A percentile compares a stretch with the other conserved stretches of the same genome.
phyloP scores from a whole-genome alignment of 192 early-diverging fungal species.

The Coemansia sp. region DNA sequence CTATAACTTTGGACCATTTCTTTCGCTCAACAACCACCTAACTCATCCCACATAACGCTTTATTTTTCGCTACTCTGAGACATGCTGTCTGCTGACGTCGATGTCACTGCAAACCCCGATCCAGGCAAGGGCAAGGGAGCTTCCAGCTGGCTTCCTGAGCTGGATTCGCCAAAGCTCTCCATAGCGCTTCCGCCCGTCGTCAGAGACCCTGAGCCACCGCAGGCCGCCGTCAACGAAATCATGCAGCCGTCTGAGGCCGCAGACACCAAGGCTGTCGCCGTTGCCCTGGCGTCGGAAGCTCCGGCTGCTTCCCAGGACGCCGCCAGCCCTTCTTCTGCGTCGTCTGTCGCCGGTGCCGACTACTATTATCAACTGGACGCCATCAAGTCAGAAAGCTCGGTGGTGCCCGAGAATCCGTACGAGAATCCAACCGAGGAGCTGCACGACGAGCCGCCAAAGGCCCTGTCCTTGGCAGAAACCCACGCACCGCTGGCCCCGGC shows the following conservation, averaged over 20 bases:
- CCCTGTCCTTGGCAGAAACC: background rate
- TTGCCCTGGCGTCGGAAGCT: background rate
- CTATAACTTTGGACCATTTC: too few relatives aligned
- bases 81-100: conserved; percentile 30
- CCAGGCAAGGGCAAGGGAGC: background rate
- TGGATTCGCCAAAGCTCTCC: conserved; percentile 28
- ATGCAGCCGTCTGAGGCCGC: background rate
- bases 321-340: background rate
- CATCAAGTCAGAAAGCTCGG: background rate
- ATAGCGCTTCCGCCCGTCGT: conserved; percentile 24
- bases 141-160: conserved; percentile 43
- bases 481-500: background rate
- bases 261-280: background rate
- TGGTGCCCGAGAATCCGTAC: too few relatives aligned
- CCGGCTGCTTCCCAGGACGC: background rate
- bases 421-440: too few relatives aligned
- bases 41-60: background rate
- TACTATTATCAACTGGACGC: conserved; percentile 9
- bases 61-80: background rate
- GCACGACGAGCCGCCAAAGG: background rate
- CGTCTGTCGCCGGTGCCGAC: background rate
- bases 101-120: background rate
- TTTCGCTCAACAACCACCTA: too few relatives aligned
- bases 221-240: background rate
- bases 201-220: background rate